Evolutionary conservation across 2,329 filamentous ascomycete genomes (phyloP).

Genomic region (Capronia coronata): DNA sequence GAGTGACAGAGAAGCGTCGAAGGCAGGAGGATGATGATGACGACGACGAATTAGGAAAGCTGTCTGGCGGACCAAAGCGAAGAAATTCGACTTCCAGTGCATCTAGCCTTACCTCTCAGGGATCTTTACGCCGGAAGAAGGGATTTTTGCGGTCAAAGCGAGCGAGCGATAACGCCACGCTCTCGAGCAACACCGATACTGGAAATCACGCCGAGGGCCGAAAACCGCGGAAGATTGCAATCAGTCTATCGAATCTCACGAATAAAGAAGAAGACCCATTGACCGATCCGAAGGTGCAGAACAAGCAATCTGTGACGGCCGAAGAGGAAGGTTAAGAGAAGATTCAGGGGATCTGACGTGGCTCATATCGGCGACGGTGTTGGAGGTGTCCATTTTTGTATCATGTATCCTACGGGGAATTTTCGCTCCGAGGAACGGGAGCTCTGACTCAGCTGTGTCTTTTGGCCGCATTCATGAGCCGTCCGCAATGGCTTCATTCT

Average conservation of each 20-base stretch:
- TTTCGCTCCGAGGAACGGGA: neutral
- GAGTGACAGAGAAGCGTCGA: conserved; percentile 79
- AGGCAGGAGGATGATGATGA: conserved; percentile 76
- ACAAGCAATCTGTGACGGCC: conserved; percentile 9
- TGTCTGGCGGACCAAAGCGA: conserved; percentile 51
- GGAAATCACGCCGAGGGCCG: conserved; percentile 21
- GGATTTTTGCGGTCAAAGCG: conserved; percentile 27
- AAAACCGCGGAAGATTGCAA: conserved; percentile 27
- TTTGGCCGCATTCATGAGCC: neutral
- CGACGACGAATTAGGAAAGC: conserved; percentile 82
- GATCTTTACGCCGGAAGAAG: conserved; percentile 23
- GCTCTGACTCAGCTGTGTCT: neutral
- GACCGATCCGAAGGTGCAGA: conserved; percentile 8
- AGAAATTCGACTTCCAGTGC: conserved; percentile 38
- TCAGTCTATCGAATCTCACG: conserved; percentile 23
- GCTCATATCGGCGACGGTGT: conserved; percentile 19
- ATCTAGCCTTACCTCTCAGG: conserved; percentile 25
- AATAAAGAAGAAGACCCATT: conserved; percentile 18
- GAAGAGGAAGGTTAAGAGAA: conserved; percentile 11
- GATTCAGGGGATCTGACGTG: conserved; percentile 3
- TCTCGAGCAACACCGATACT: conserved; percentile 15
- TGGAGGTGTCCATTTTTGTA: conserved; percentile 20
- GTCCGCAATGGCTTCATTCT: too few species aligned
- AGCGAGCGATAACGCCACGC: conserved; percentile 8
- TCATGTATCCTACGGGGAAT: conserved; percentile 5